phyloP scores from a whole-genome alignment of 2,329 filamentous ascomycete genomes.

The Blumeria graminis region DNA sequence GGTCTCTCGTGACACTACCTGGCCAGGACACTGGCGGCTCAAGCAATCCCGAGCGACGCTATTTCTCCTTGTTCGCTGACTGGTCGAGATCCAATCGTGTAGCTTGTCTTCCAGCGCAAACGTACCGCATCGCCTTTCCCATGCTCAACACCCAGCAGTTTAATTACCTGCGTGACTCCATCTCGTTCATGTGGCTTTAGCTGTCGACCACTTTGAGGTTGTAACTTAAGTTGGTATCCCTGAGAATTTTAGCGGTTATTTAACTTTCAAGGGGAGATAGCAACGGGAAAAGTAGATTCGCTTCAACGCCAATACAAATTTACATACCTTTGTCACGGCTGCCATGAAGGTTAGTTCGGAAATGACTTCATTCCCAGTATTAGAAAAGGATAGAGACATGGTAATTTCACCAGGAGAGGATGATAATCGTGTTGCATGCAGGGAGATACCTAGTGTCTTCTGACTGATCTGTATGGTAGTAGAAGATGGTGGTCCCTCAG shows the following conservation, averaged over 20 bases:
- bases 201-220: conserved; percentile 61
- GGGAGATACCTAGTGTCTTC: conserved; percentile 45
- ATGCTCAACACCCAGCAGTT: conserved; percentile 48
- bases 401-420: conserved; percentile 25
- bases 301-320: background rate
- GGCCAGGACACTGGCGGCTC: background rate
- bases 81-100: conserved; percentile 40
- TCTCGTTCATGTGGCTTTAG: conserved; percentile 43
- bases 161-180: conserved; percentile 62
- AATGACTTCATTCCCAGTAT: conserved; percentile 46
- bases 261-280: no score
- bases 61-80: conserved; percentile 73
- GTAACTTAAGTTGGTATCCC: conserved; percentile 60
- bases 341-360: conserved; percentile 72
- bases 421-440: conserved; percentile 38
- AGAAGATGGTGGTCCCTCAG: conserved; percentile 24
- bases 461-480: conserved; percentile 44
- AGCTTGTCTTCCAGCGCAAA: conserved; percentile 71
- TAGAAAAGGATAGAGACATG: conserved; percentile 63
- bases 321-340: conserved; percentile 71
- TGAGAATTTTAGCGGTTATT: conserved; percentile 16
- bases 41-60: conserved; percentile 51
- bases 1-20: no score
- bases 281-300: background rate
- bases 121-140: conserved; percentile 56